Evolutionary conservation across 2,329 filamentous ascomycete genomes (phyloP), one percentile per base, ranked within the genome.

Genomic region (Ophiostoma ulmi): DNA sequence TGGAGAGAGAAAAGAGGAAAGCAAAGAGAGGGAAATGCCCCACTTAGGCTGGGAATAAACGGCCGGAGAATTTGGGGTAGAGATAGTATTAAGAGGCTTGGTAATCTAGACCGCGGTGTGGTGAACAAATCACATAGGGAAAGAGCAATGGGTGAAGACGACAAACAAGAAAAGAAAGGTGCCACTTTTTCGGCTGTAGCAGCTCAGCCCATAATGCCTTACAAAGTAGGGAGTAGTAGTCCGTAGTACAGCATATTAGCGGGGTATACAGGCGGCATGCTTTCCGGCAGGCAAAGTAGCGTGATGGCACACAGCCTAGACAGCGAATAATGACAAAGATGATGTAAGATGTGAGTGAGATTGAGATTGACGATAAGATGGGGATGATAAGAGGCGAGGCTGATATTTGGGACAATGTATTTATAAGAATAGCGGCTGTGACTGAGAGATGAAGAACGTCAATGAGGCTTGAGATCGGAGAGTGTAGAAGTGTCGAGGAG

Each of bases 281-380:
- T 58, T 17, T 26, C 41, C 70, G 70, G 70, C 67, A 69, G 70
- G 70, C 70, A 66, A 69, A 71, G 26, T 65, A 71, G 66, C 58
- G 41, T 64, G 63, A 22, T 58, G 22, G n/a, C 52, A 58, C 52
- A 10, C 52, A 26, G 14, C 39, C 3, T 13, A 10, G 14, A 44
- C 39, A 52, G 14, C 58, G 26, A 63, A 35, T 20, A 35, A 63
- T 26, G 58, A 35, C 58, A 35, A 17, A 35, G 58, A 10, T 35
- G n/a, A 58, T 58, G 52, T 48, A 7, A 48, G 44, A 48, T 17
- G 17, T 20, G 44, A 48, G 20, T 48, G 17, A 20, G 17, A 48
- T 48, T 48, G 17, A 11, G 7, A 11, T 20, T n/a, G 44, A 7
- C 44, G 44, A 20, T 48, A 48, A 48, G 41, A 44, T 44, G 41